Base-by-base conservation (phyloP, 352 stramenopile genomes). In the Phytophthora fragariaefolia region DNA sequence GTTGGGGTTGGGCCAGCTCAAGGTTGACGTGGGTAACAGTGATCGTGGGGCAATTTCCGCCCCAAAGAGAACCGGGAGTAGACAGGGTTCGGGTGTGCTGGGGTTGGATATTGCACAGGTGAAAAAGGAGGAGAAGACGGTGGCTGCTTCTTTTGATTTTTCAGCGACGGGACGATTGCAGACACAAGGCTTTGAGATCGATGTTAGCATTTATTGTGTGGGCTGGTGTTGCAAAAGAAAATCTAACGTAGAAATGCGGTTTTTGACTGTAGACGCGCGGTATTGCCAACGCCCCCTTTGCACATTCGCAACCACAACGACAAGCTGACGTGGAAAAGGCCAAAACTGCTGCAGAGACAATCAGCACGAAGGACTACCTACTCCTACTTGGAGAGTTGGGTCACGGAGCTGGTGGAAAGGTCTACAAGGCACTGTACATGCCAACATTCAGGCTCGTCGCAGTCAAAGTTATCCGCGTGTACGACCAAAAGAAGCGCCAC, bases 391-490 rank as follows among this genome's bases (percentile, higher is more conserved):
- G 89, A 30, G 85, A 94, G 22, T 70, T 96, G 20, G 87, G 87
- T 0, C 85, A 93, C 59, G 92, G 92, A 40, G 92, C 92, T 9
- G 77, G 91, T 26, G 91, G 91, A 28, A 95, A 94, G 61, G 92
- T 98, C 7, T 91, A 92, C 71, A 95, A 96, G 57, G 90, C 91
- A 18, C 56, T 97, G 48, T 95, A 97, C 57, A 72, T 97, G 34
- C 92, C 90, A 10, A 95, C 92, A 5, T 90, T 97, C 61, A 86
- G 85, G 43, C 71, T 98, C 17, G 87, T 98, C 7, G 92, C 92
- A 0, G 76, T 97, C 34, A 98, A 97, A 42, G 76, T 96, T 22
- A 96, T 98, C 45, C 79, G 85, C 2, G 85, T 97, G 2, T 95
- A 85, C 57, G 91, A 97, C 48, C 83, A 95, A 63, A 83, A 94